These are phyloP conservation scores for Plasmodium relictum DNA, from an alignment of 169 alveolate species.

Conservation along the genomic window DNA sequence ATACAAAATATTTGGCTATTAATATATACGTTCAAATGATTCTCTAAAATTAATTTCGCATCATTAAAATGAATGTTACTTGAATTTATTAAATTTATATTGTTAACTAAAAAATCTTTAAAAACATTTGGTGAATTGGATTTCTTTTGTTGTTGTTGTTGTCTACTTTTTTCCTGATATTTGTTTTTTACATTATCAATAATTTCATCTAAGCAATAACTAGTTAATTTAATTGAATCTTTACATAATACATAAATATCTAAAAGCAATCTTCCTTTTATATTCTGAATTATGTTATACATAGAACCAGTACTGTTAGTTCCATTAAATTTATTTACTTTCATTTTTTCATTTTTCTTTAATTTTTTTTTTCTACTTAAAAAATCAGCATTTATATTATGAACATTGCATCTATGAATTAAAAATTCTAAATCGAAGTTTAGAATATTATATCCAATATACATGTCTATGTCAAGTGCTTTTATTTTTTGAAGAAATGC, in stretches of 20 bases:
- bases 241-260: constrained; percentile 54
- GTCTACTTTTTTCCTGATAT: constrained; percentile 7
- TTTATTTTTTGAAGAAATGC: constrained; percentile 37
- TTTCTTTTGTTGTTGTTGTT: neutral
- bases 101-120: constrained; percentile 68
- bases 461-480: constrained; percentile 60
- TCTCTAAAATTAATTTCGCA: constrained; percentile 30
- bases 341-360: constrained; percentile 67
- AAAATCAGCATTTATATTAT: constrained; percentile 38
- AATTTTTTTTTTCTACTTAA: constrained; percentile 69
- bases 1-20: constrained; percentile 54
- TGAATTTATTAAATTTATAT: constrained; percentile 44
- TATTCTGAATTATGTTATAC: constrained; percentile 48
- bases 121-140: constrained; percentile 16
- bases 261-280: constrained; percentile 55
- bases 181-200: constrained; percentile 45
- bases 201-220: constrained; percentile 65
- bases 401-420: constrained; percentile 69
- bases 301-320: constrained; percentile 68
- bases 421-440: constrained; percentile 64
- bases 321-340: constrained; percentile 69
- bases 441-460: constrained; percentile 59
- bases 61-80: constrained; percentile 68
- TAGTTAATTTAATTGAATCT: constrained; percentile 60
- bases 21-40: constrained; percentile 27